Percentiles rank a stretch among this genome's conserved stretches.
Conservation (phyloP, 2,329 filamentous ascomycete genomes). For the Onygenales sp. region DNA sequence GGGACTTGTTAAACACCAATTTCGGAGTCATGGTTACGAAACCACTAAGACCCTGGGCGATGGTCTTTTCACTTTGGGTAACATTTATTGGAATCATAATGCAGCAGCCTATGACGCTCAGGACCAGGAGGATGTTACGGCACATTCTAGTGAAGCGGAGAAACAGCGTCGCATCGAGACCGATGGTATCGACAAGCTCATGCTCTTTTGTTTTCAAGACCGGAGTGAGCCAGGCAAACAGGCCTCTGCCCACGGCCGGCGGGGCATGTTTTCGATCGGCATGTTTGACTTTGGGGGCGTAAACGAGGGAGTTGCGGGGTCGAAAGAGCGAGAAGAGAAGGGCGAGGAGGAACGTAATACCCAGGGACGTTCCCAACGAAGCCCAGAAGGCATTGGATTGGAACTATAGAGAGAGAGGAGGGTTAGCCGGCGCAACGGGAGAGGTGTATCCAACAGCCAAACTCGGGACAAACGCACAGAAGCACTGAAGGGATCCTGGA, state of each 20-base stretch:
- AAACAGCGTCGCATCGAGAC: constrained; percentile 86
- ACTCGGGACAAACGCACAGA: constrained; percentile 22
- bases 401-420: constrained; percentile 33
- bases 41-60: constrained; percentile 15
- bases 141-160: constrained; percentile 84
- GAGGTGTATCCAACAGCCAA: background rate
- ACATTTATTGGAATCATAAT: constrained; percentile 78
- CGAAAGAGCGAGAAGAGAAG: constrained; percentile 79
- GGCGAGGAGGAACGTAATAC: constrained; percentile 62
- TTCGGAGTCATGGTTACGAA: constrained; percentile 43
- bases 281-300: constrained; percentile 88
- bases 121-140: constrained; percentile 71
- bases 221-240: constrained; percentile 78
- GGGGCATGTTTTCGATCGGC: constrained; percentile 84
- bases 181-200: constrained; percentile 69
- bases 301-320: constrained; percentile 84
- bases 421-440: background rate
- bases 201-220: constrained; percentile 69
- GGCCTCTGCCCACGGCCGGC: constrained; percentile 73
- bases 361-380: constrained; percentile 70
- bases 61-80: constrained; percentile 35
- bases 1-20: constrained; percentile 36
- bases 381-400: constrained; percentile 59
- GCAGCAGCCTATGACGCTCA: constrained; percentile 63
- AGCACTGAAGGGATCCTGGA: constrained; percentile 37